Evolutionary conservation across 257 asterid genomes (phyloP), one percentile per base, ranked within the genome.

Genomic region (Thymus quinquecostatus): DNA sequence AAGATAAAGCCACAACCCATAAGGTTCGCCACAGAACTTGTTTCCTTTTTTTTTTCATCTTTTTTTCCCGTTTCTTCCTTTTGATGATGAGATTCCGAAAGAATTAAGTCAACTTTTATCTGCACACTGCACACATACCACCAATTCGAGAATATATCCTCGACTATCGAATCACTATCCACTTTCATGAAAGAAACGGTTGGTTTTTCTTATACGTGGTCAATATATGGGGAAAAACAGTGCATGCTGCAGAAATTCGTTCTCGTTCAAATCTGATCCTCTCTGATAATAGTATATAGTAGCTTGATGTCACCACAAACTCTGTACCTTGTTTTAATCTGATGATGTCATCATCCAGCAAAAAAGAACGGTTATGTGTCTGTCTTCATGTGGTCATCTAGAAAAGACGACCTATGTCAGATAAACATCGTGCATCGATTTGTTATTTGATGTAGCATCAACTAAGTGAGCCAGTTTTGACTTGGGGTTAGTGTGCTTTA

Each of bases 11-110:
- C 82, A 77, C 77, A 79, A 75, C 77, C 70, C 84, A 78, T 77
- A 81, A 88, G 97, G 91, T 86, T 88, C 96, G 93, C 97, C 96
- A 88, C 90, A 75, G 75, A 80, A 56, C 68, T 60, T 68, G 43
- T 64, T 66, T 64, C 73, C 21, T 21, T 21, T 21, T 21, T 21
- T 21, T 21, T 21, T 21, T 21, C 21, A 21, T 21, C 21, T 21
- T 21, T 21, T 71, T 66, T 69, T 69, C 78, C 83, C 86, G 90
- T 79, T 83, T 88, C 92, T 79, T 71, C 59, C 40, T 14, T 72
- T 69, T 79, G 77, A 88, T 90, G 87, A 88, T 86, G 88, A 85
- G 82, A 85, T 84, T 85, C 86, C 74, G 56, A 75, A 77, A 78
- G 65, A 77, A 73, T 21, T 69, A 78, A 77, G 73, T 78, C 77